Evolutionary conservation across 2,329 filamentous ascomycete species (phyloP), one percentile per base, ranked within the genome.

Genomic region (Stachybotrys chartarum): DNA sequence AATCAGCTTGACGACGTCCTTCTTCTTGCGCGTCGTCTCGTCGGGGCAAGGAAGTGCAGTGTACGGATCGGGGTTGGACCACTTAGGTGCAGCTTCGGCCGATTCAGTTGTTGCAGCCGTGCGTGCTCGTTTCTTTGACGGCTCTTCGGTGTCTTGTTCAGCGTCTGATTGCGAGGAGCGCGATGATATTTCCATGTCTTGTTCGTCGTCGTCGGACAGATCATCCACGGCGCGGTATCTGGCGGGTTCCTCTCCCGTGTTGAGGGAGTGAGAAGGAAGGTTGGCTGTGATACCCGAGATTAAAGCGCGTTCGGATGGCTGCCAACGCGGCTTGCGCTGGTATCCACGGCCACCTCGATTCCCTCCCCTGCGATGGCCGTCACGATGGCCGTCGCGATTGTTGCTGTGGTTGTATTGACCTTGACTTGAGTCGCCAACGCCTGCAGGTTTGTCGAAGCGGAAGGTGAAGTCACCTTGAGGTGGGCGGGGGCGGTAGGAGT

Each of bases 41-140:
- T 92, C 88, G 0, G 86, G 83, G 7, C 91, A 91, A 8, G 93
- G 93, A 10, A 96, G 77, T 2, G 84, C 88, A 6, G 90, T 96
- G 71, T 97, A 97, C 0, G 92, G 91, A 68, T 97, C 93, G 4
- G 93, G 92, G 63, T 97, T 97, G 5, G 91, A 96, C 93, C 93
- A 97, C 69, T 88, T 91, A 3, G 91, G 91, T 6, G 68, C 71
- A 14, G 75, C 72, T 54, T 77, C 75, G 24, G 70, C 65, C n/a
- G 73, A 67, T 8, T 68, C 68, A 16, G 64, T 24, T 5, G 67
- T 58, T 2, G 61, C 61, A 10, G 64, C 53, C 5, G 50, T 70
- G 59, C 64, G 66, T 60, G 61, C 64, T 55, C 59, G 65, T 54
- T 74, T 75, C 54, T 69, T 69, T 5, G 72, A 71, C 3, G 74